These are phyloP conservation scores for Epichloe sibirici DNA, from an alignment of 2,329 filamentous ascomycete species.

Conservation along the genomic window DNA sequence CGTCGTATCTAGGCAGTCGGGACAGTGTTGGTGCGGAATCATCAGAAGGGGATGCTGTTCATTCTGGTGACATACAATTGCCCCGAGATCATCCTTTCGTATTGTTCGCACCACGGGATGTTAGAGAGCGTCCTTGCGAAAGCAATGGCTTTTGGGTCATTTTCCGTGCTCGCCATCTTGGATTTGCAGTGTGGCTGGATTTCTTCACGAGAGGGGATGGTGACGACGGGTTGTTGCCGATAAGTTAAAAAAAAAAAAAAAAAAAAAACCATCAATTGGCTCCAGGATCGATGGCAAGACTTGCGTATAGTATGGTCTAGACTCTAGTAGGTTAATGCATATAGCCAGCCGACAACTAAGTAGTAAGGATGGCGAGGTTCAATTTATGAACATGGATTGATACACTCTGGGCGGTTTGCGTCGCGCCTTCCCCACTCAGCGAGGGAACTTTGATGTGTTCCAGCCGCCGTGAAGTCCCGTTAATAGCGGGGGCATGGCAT, in stretches of 20 bases:
- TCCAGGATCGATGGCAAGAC: no score
- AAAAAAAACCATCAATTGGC: no score
- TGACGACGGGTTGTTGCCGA: background rate
- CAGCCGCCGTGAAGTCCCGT: background rate
- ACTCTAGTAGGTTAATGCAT: no score
- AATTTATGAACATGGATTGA: no score
- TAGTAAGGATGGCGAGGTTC: no score
- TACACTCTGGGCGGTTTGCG: no score
- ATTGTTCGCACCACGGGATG: constrained; percentile 46
- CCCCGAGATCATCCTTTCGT: constrained; percentile 52
- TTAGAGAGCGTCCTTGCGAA: constrained; percentile 35
- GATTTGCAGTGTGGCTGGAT: background rate
- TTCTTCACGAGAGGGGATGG: background rate
- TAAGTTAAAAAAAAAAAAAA: background rate
- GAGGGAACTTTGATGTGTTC: background rate
- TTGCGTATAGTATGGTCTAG: no score
- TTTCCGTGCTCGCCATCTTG: constrained; percentile 19
- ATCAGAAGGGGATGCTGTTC: background rate
- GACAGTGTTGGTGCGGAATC: background rate
- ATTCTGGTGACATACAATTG: constrained; percentile 33
- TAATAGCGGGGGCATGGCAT: no score
- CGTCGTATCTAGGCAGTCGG: constrained; percentile 33
- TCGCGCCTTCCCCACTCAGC: no score
- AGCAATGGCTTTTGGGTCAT: constrained; percentile 29
- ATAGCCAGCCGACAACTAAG: no score